Percentiles rank a stretch among this genome's conserved stretches.
These are phyloP conservation scores for Comarum palustre DNA, from an alignment of 306 rosid species.

Conservation along the genomic window DNA sequence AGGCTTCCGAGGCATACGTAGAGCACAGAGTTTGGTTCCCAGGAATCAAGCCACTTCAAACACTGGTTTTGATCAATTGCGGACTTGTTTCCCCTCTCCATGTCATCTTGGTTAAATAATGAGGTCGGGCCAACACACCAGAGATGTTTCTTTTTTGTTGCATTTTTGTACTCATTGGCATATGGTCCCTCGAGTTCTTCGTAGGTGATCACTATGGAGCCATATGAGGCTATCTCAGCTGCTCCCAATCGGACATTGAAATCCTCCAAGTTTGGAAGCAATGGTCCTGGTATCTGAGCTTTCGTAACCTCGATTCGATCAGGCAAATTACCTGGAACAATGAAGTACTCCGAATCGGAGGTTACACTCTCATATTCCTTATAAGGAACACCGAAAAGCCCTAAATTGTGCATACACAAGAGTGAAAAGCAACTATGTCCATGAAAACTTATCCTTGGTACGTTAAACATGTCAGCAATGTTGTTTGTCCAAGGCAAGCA, in stretches of 20 bases:
- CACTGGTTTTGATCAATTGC: conserved; percentile 29
- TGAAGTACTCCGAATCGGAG: neutral
- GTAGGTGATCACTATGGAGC: neutral
- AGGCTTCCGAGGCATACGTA: conserved; percentile 54
- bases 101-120: neutral
- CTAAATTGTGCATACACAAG: neutral
- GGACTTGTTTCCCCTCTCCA: conserved; percentile 42
- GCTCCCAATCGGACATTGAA: neutral
- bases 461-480: conserved; percentile 8
- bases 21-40: conserved; percentile 27
- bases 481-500: conserved; percentile 34
- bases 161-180: neutral
- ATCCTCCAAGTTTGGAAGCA: neutral
- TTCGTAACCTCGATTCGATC: neutral
- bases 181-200: neutral
- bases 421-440: neutral
- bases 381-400: neutral
- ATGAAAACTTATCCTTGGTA: conserved; percentile 20
- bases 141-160: neutral
- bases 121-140: neutral
- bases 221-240: neutral
- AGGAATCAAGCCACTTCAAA: conserved; percentile 45
- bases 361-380: neutral
- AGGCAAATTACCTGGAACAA: conserved; percentile 1
- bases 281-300: neutral